Evolutionary conservation across 352 stramenopile species (phyloP).

Genomic region (Pythium vanterpoolii): DNA sequence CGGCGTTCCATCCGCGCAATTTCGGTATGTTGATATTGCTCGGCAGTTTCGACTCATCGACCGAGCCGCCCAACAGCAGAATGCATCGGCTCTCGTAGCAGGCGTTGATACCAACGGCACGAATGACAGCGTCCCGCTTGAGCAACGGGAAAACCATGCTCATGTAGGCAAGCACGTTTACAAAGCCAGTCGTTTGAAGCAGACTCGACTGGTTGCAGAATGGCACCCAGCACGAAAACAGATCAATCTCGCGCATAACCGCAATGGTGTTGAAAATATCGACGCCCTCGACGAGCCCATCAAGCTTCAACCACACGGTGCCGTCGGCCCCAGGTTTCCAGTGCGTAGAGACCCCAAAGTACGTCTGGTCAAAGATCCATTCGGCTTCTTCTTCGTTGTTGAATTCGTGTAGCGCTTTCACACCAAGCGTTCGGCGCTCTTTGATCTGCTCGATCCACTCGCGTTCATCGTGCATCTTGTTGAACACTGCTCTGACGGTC

Average conservation of each 20-base stretch:
- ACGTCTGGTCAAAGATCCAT: conserved; percentile 75
- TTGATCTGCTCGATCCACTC: conserved; percentile 57
- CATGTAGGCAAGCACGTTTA: conserved; percentile 65
- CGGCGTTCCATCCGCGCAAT: conserved; percentile 61
- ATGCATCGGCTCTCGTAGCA: conserved; percentile 74
- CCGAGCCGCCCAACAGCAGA: conserved; percentile 58
- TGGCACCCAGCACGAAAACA: conserved; percentile 70
- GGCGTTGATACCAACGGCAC: conserved; percentile 75
- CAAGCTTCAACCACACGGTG: conserved; percentile 80
- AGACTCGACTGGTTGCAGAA: conserved; percentile 71
- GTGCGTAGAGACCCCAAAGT: conserved; percentile 73
- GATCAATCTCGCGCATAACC: conserved; percentile 78
- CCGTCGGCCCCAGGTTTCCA: conserved; percentile 75
- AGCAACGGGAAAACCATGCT: conserved; percentile 70
- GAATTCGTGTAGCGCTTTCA: conserved; percentile 66
- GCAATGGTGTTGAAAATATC: conserved; percentile 82
- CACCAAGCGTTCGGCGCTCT: conserved; percentile 39
- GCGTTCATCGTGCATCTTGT: conserved; percentile 49
- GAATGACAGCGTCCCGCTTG: conserved; percentile 63
- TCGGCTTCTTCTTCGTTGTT: conserved; percentile 54
- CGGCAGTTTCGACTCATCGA: conserved; percentile 29
- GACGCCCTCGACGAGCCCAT: conserved; percentile 70
- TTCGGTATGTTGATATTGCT: conserved; percentile 40
- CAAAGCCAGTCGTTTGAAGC: conserved; percentile 45
- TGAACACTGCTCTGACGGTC: conserved; percentile 25